These are phyloP conservation scores for Starmerella apicola DNA, from an alignment of 805 yeast genomes.

Conservation along the genomic window DNA sequence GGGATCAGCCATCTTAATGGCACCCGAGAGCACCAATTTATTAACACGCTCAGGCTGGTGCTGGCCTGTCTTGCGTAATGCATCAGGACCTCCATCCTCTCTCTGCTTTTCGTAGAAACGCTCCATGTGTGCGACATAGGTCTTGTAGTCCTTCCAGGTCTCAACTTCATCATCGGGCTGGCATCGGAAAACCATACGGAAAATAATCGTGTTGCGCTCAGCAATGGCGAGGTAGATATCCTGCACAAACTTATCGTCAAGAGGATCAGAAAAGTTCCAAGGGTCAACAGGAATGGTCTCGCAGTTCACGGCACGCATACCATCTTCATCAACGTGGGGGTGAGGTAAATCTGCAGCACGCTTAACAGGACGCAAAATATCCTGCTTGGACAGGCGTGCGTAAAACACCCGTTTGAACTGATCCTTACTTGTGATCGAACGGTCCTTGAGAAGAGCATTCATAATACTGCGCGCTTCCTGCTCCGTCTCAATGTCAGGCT, in stretches of 20 bases:
- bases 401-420: constrained; percentile 25
- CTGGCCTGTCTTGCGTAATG: constrained; percentile 11
- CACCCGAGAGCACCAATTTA: constrained; percentile 14
- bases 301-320: constrained; percentile 21
- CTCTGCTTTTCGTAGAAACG: constrained; percentile 34
- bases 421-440: constrained; percentile 19
- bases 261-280: constrained; percentile 76
- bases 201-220: constrained; percentile 66
- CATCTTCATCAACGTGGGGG: constrained; percentile 22
- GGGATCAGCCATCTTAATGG: constrained; percentile 9
- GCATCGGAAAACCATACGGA: constrained; percentile 73
- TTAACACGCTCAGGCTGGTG: constrained; percentile 23
- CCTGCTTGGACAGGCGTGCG: constrained; percentile 12
- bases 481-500: constrained; percentile 22
- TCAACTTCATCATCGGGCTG: constrained; percentile 92
- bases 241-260: constrained; percentile 67
- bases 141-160: constrained; percentile 82
- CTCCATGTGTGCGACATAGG: constrained; percentile 34
- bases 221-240: constrained; percentile 76
- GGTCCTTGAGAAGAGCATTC: constrained; percentile 13
- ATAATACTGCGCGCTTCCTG: constrained; percentile 22
- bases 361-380: constrained; percentile 16
- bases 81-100: constrained; percentile 42
- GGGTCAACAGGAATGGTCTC: constrained; percentile 60
- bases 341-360: constrained; percentile 12